Base-by-base conservation (phyloP, 2,329 filamentous ascomycete species). In the Fusarium pseudonygamai region DNA sequence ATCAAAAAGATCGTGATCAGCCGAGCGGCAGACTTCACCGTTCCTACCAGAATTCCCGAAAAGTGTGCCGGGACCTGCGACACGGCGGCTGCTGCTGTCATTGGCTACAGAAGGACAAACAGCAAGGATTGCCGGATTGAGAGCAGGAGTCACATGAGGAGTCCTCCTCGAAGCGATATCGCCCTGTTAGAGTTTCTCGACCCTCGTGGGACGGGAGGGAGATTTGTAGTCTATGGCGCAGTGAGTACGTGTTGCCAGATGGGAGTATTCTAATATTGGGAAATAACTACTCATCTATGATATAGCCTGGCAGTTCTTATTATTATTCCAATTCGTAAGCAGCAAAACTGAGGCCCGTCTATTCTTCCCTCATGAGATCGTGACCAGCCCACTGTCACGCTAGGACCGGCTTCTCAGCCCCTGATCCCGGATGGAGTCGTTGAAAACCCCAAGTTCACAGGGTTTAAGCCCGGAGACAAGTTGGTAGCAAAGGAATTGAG, bases 1-100 rank as follows among this genome's bases (percentile, higher is more conserved):
- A 62, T 68, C 15, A 53, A 59, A 61, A 68, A 52, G 55, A 74
- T 71, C 67, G 59, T 65, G 67, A 67, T 53, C 47, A 53, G 47
- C 63, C 30, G 42, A 32, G 37, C 46, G 61, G 32, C 45, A 63
- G 49, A 57, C 40, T 28, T 28, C 67, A 74, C 67, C 57, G 66
- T 73, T 71, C 62, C 58, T 66, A 73, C 66, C 60, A 73, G 46
- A 40, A 64, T 47, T 55, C 73, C 43, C 53, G 66, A 67, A 67
- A 63, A 42, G 45, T 57, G 70, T 56, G 47, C 49, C 34, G 46
- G 36, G 66, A 55, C 43, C 50, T 61, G 50, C 50, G 49, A 57
- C 67, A 67, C 47, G 39, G 30, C 58, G 46, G 36, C 22, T 60
- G 55, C 11, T 40, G 22, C 40, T 59, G 32, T 47, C 40, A 71